Evolutionary conservation across 2,329 filamentous ascomycete species (phyloP).

Genomic region (Colletotrichum coccodes): DNA sequence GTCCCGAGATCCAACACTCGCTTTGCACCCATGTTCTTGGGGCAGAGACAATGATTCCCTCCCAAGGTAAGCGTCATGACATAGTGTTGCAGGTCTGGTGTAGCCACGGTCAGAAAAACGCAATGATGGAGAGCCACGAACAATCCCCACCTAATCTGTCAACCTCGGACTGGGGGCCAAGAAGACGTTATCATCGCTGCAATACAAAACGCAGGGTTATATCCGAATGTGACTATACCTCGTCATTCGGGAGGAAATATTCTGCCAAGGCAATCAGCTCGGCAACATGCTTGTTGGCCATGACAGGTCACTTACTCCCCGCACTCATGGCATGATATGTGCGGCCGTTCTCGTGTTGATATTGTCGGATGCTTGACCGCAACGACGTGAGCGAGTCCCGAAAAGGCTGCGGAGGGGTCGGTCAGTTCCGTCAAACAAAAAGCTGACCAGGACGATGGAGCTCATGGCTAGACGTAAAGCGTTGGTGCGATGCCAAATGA

Average conservation of each 20-base stretch:
- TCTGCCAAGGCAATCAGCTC: conserved; percentile 27
- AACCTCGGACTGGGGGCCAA: conserved; percentile 38
- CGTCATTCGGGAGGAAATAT: conserved; percentile 39
- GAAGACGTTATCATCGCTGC: not conserved
- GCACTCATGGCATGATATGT: conserved; percentile 45
- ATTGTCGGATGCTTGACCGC: conserved; percentile 45
- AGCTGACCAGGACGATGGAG: not conserved
- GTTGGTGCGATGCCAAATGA: no score
- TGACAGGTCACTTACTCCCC: not conserved
- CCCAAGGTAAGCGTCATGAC: conserved; percentile 43
- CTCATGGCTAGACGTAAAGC: not conserved
- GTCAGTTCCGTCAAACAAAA: not conserved
- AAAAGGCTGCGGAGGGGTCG: not conserved
- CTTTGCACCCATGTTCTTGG: conserved; percentile 26
- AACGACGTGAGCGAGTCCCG: conserved; percentile 15
- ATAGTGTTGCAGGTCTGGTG: conserved; percentile 46
- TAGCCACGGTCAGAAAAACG: not conserved
- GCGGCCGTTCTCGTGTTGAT: conserved; percentile 48
- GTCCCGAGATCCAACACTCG: conserved; percentile 57
- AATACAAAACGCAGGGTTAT: not conserved
- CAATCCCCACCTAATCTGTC: conserved; percentile 36
- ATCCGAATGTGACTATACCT: conserved; percentile 32
- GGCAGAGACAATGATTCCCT: conserved; percentile 37
- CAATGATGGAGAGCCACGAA: not conserved
- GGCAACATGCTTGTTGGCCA: no score